phyloP scores from a whole-genome alignment of 73 alveolate genomes.

The Uronychia setigera region DNA sequence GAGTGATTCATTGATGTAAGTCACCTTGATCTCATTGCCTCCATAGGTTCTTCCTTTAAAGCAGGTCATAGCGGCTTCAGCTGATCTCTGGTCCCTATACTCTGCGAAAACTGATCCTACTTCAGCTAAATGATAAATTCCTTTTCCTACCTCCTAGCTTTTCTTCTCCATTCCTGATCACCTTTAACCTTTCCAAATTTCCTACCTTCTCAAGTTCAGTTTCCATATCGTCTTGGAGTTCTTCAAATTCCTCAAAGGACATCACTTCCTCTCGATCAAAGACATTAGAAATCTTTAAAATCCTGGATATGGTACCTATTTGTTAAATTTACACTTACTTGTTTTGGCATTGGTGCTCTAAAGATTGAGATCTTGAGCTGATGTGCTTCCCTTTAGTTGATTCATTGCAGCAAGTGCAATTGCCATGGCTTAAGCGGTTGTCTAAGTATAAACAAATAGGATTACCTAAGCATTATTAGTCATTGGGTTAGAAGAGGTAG shows the following conservation, averaged over 20 bases:
- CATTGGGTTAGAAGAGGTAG: neutral
- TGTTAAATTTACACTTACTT: neutral
- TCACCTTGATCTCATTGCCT: constrained; percentile 30
- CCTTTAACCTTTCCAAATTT: constrained; percentile 37
- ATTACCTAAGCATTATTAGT: neutral
- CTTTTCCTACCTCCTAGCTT: constrained; percentile 25
- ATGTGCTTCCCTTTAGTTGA: constrained; percentile 21
- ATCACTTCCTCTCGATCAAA: constrained; percentile 53
- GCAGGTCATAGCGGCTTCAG: no score
- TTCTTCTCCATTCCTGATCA: constrained; percentile 57
- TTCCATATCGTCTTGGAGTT: constrained; percentile 64
- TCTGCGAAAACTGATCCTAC: constrained; percentile 65
- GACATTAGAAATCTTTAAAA: constrained; percentile 54
- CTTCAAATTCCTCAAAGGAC: constrained; percentile 48
- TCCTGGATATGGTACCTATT: constrained; percentile 2
- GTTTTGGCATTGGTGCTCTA: neutral
- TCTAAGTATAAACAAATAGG: neutral
- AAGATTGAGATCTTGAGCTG: neutral
- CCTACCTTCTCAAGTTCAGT: constrained; percentile 38
- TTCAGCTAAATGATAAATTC: constrained; percentile 19
- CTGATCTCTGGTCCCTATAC: constrained; percentile 31
- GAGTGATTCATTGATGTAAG: constrained; percentile 31
- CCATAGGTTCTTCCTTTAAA: constrained; percentile 49
- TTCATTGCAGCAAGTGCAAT: constrained; percentile 53
- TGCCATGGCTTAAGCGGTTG: constrained; percentile 60